Evolutionary conservation across 192 early-diverging fungal genomes (phyloP), one percentile per base, ranked within the genome.

Genomic region (Pecoramyces ruminantium): DNA sequence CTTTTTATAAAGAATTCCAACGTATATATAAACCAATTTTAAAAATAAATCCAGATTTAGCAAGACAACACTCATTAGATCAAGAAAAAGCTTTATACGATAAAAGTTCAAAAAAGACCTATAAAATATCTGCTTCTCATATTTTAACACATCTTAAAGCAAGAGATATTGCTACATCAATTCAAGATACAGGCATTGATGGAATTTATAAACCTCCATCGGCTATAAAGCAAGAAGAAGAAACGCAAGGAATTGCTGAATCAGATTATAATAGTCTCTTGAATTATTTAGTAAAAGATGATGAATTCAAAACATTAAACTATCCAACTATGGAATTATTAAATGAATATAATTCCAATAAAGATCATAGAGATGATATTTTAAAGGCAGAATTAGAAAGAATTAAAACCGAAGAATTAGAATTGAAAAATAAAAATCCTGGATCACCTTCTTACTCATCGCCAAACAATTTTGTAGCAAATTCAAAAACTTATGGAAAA

Each of bases 111-210:
- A 18, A 29, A 6, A 28, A 78, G 15, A 78, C 80, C 13, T 86
- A 86, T 78, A 79, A 34, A n/a, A 78, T 14, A 15, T 25, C 83
- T 12, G 90, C 89, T 4, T 79, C 84, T 18, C 83, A 85, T 0
- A 83, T 87, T 38, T 30, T 93, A 14, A 84, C 84, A 38, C 82
- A 88, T 9, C 83, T 94, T 30, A 92, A 89, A 79, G 89, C 87
- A 79, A 81, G 92, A 28, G 84, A 88, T 15, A n/a, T 80, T 0
- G 89, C 92, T 21, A 82, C 38, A 2, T 81, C 80, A n/a, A 78
- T 81, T 0, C 38, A 78, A 4, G 92, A 93, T 82, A 81, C 88
- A 29, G 93, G 93, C 3, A 89, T 93, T 67, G 92, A 93, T 82
- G 89, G 90, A 9, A 87, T 84, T 25, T 93, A 87, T 86, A 78